phyloP scores from a whole-genome alignment of 768 basidiomycete species.

The Ramaria sp. region DNA sequence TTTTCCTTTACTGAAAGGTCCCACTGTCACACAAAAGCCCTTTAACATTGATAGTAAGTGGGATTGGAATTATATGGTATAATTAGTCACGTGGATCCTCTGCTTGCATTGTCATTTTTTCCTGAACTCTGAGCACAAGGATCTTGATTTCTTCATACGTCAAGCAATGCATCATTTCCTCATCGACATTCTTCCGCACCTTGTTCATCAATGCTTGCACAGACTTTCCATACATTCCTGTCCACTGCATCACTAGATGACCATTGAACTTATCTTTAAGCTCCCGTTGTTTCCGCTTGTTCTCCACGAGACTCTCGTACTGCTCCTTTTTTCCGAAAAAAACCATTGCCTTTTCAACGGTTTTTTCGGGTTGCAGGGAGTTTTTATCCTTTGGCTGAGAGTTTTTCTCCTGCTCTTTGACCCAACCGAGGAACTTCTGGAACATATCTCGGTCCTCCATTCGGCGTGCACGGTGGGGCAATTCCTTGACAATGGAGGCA shows the following conservation, averaged over 20 bases:
- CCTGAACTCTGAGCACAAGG: neutral
- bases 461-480: slow-evolving; percentile 29
- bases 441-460: slow-evolving; percentile 46
- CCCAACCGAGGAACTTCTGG: slow-evolving; percentile 43
- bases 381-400: neutral
- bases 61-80: too few relatives aligned
- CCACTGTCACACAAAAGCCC: too few relatives aligned
- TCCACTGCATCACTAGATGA: slow-evolving; percentile 42
- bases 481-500: slow-evolving; percentile 23
- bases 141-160: slow-evolving; percentile 1
- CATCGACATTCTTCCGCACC: slow-evolving; percentile 35
- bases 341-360: slow-evolving; percentile 34
- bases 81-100: neutral
- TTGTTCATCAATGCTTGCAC: slow-evolving; percentile 43
- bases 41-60: too few relatives aligned
- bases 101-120: neutral
- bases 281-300: slow-evolving; percentile 18
- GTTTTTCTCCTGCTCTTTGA: slow-evolving; percentile 18
- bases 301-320: slow-evolving; percentile 27
- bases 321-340: slow-evolving; percentile 41
- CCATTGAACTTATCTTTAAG: slow-evolving; percentile 41
- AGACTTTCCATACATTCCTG: slow-evolving; percentile 32
- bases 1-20: too few relatives aligned
- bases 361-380: neutral
- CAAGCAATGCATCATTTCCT: slow-evolving; percentile 25